phyloP scores from a whole-genome alignment of 805 yeast species.

The Schwanniomyces polymorphus region DNA sequence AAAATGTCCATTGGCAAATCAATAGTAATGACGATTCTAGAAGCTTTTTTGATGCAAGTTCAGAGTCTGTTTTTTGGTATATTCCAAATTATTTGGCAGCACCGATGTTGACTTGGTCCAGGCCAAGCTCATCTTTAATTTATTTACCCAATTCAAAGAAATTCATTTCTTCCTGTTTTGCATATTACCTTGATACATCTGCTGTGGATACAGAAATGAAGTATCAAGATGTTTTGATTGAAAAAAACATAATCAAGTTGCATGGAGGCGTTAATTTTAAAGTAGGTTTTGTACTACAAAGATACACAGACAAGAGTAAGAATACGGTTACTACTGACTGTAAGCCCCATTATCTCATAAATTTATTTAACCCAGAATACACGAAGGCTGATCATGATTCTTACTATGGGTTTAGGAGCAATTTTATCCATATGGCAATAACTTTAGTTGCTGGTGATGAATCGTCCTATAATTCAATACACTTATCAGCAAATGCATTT shows the following conservation, averaged over 20 bases:
- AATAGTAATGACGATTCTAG: slow-evolving; percentile 70
- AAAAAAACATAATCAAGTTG: slow-evolving; percentile 54
- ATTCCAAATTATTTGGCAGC: slow-evolving; percentile 71
- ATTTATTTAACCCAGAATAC: slow-evolving; percentile 57
- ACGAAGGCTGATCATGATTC: slow-evolving; percentile 38
- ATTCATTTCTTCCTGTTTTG: slow-evolving; percentile 47
- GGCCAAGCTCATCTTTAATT: slow-evolving; percentile 43
- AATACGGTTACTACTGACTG: slow-evolving; percentile 39
- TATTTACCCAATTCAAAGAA: slow-evolving; percentile 47
- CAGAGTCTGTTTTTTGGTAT: slow-evolving; percentile 65
- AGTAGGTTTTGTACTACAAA: slow-evolving; percentile 40
- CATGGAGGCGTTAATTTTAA: slow-evolving; percentile 61
- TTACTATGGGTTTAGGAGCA: slow-evolving; percentile 40
- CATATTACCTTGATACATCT: slow-evolving; percentile 43
- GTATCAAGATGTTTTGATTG: not conserved
- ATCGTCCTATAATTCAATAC: slow-evolving; percentile 64
- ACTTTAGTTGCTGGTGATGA: slow-evolving; percentile 36
- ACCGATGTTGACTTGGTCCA: slow-evolving; percentile 56
- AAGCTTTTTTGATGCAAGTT: slow-evolving; percentile 60
- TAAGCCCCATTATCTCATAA: slow-evolving; percentile 63
- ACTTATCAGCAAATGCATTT: slow-evolving; percentile 70
- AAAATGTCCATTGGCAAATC: slow-evolving; percentile 57
- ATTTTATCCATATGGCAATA: slow-evolving; percentile 40
- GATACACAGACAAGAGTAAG: not conserved
- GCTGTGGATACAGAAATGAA: not conserved